These are phyloP conservation scores for Hyphopichia pseudoburtonii DNA, from an alignment of 1,139 yeast species.

Conservation along the genomic window DNA sequence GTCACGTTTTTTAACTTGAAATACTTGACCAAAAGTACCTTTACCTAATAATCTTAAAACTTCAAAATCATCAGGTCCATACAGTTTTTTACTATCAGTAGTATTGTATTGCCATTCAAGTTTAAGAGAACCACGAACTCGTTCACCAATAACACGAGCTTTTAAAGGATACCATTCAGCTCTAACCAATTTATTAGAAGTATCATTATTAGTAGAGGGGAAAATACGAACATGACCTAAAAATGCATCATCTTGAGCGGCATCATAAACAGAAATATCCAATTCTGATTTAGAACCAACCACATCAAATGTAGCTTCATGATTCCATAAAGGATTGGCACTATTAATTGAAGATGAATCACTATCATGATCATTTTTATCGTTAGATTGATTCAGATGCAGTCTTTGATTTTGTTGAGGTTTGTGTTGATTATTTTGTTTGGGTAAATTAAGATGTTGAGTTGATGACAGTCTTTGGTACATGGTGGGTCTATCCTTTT, in stretches of 20 bases:
- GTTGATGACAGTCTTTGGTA: constrained; percentile 69
- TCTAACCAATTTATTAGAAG: constrained; percentile 28
- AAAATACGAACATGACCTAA: constrained; percentile 78
- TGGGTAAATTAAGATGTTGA: constrained; percentile 44
- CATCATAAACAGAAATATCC: constrained; percentile 86
- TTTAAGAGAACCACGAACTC: constrained; percentile 73
- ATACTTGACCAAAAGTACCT: constrained; percentile 97
- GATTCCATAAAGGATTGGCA: constrained; percentile 82
- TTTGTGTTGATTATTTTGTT: too few relatives aligned
- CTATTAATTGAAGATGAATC: constrained; percentile 25
- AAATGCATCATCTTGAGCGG: constrained; percentile 76
- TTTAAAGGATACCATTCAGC: constrained; percentile 74
- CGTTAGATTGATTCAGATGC: constrained; percentile 12
- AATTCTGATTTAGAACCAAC: constrained; percentile 79
- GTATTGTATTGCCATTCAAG: constrained; percentile 73
- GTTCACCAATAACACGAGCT: constrained; percentile 74
- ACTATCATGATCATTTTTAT: constrained; percentile 8
- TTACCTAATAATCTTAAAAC: constrained; percentile 86
- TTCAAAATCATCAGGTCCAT: constrained; percentile 93
- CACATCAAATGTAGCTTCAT: constrained; percentile 89
- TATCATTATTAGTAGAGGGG: constrained; percentile 56
- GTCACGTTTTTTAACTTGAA: constrained; percentile 88
- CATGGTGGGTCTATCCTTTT: constrained; percentile 39
- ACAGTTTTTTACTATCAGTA: constrained; percentile 63
- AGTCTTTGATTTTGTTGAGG: not conserved